These are phyloP conservation scores for Syncephalastrum monosporum DNA, from an alignment of 371 early-diverging fungal species.

Conservation along the genomic window DNA sequence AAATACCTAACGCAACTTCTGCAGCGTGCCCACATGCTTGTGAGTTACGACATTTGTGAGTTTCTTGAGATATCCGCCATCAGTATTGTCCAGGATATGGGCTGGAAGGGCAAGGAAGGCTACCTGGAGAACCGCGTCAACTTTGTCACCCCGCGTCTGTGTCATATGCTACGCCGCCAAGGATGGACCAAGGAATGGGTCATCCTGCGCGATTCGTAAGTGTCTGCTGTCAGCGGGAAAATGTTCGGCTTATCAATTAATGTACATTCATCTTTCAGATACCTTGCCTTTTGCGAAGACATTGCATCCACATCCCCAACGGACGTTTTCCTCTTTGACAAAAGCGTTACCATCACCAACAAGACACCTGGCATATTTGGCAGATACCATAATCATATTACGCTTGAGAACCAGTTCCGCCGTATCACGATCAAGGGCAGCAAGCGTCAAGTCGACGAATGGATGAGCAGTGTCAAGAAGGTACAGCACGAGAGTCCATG, in stretches of 20 bases:
- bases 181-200: slow-evolving; percentile 74
- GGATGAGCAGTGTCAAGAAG: slow-evolving; percentile 59
- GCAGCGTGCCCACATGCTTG: slow-evolving; percentile 58
- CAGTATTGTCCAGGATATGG: slow-evolving; percentile 76
- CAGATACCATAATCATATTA: slow-evolving; percentile 44
- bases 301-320: slow-evolving; percentile 55
- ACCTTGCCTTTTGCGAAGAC: slow-evolving; percentile 57
- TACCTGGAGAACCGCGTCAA: slow-evolving; percentile 61
- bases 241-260: neutral
- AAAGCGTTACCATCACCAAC: slow-evolving; percentile 41
- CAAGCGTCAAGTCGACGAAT: slow-evolving; percentile 63
- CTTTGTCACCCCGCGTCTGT: slow-evolving; percentile 35
- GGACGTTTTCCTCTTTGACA: slow-evolving; percentile 75
- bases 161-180: slow-evolving; percentile 31
- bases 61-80: slow-evolving; percentile 78
- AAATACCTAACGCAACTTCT: slow-evolving; percentile 60
- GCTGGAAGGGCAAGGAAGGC: slow-evolving; percentile 88
- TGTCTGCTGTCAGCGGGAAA: slow-evolving; percentile 8
- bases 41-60: slow-evolving; percentile 75
- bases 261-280: slow-evolving; percentile 19
- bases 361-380: slow-evolving; percentile 33
- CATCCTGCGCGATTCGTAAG: slow-evolving; percentile 73
- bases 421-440: slow-evolving; percentile 69
- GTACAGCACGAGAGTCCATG: slow-evolving; percentile 69
- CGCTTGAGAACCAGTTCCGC: slow-evolving; percentile 54